A percentile compares a stretch with the other conserved stretches of the same genome.
These are phyloP conservation scores for Ganoderma multipileum DNA, from an alignment of 1,284 basidiomycete species.

Conservation along the genomic window DNA sequence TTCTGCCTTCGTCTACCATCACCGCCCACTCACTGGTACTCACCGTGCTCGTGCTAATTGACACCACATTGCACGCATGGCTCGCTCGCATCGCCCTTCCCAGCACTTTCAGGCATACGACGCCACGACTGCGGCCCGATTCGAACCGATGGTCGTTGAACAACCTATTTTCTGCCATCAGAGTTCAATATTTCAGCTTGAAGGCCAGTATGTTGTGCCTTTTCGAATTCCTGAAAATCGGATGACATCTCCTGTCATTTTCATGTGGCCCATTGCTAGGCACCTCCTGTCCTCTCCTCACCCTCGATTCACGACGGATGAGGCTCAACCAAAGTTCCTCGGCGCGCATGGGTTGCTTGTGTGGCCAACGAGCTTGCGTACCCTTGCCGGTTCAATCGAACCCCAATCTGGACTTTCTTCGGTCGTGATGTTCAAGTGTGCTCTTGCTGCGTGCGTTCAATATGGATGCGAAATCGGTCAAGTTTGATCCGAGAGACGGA, in stretches of 20 bases:
- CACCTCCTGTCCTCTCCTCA: background rate
- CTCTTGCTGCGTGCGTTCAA: background rate
- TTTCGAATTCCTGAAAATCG: background rate
- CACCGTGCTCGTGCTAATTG: background rate
- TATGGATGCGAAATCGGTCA: background rate
- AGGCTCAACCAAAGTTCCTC: background rate
- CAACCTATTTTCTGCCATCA: background rate
- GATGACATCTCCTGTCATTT: background rate
- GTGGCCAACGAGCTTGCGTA: background rate
- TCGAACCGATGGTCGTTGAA: background rate
- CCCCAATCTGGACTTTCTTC: background rate
- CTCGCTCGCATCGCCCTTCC: background rate
- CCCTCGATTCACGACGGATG: background rate
- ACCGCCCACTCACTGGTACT: too few species aligned
- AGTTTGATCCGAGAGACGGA: background rate
- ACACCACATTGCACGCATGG: background rate
- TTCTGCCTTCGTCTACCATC: background rate
- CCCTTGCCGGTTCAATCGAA: background rate
- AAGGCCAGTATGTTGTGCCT: too few species aligned
- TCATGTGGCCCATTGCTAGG: background rate
- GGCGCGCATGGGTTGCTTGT: background rate
- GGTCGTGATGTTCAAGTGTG: background rate
- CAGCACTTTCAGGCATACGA: background rate
- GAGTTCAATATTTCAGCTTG: background rate
- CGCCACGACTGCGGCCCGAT: background rate